phyloP scores from a whole-genome alignment of 2,329 filamentous ascomycete genomes.

The Stagonosporopsis cucurbitacearum region DNA sequence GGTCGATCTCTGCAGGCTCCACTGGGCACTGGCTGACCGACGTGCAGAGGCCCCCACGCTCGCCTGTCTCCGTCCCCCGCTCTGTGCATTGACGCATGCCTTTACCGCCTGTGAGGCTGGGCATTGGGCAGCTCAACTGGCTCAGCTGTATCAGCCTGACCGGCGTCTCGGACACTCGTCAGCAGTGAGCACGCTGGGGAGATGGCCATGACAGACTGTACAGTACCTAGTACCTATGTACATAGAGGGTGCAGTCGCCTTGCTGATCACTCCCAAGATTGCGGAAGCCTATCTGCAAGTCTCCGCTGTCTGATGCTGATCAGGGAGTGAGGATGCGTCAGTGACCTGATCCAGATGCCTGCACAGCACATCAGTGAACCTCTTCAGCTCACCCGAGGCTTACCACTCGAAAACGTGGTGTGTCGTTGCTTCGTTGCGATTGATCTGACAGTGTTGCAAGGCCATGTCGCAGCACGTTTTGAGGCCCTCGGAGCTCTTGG shows the following conservation, averaged over 20 bases:
- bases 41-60: slow-evolving; percentile 15
- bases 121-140: neutral
- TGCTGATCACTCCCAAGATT: slow-evolving; percentile 12
- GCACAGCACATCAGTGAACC: neutral
- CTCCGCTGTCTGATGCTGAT: slow-evolving; percentile 8
- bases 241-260: slow-evolving; percentile 1
- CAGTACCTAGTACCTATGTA: no score
- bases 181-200: neutral
- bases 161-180: neutral
- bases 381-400: neutral
- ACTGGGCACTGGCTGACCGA: slow-evolving; percentile 7
- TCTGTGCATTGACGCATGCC: slow-evolving; percentile 10
- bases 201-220: neutral
- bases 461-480: neutral
- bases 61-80: slow-evolving; percentile 19
- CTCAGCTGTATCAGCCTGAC: slow-evolving; percentile 3
- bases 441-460: neutral
- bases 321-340: neutral
- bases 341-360: neutral
- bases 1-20: slow-evolving; percentile 1
- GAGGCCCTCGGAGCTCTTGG: slow-evolving; percentile 2
- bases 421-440: neutral
- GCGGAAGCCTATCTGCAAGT: slow-evolving; percentile 3
- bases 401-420: neutral
- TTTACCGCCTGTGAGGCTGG: slow-evolving; percentile 15